These are phyloP conservation scores for Glarea lozoyensis DNA, from an alignment of 495 filamentous ascomycete genomes.

Conservation along the genomic window DNA sequence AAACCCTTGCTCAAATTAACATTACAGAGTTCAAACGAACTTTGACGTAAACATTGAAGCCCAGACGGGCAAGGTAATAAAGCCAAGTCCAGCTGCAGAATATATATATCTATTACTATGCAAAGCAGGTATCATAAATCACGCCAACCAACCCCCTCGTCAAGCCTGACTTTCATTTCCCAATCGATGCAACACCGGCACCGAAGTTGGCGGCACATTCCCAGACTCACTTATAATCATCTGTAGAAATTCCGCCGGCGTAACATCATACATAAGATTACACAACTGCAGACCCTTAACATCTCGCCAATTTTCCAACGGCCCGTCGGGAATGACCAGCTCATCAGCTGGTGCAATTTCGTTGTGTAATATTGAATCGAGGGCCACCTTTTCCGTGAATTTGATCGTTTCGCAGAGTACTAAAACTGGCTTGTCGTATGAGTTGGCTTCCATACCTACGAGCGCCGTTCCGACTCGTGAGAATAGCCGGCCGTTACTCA, in stretches of 20 bases:
- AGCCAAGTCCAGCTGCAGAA: too few relatives aligned
- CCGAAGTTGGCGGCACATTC: constrained; percentile 75
- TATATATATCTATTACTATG: too few relatives aligned
- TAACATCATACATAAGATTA: constrained; percentile 89
- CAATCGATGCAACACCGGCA: constrained; percentile 51
- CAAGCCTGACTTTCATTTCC: constrained; percentile 26
- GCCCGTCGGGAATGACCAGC: constrained; percentile 31
- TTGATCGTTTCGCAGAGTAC: constrained; percentile 94
- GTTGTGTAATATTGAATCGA: constrained; percentile 88
- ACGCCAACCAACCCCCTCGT: too few relatives aligned
- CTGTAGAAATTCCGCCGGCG: constrained; percentile 78
- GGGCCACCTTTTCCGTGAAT: constrained; percentile 82
- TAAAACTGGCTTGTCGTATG: constrained; percentile 67
- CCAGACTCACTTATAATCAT: constrained; percentile 91
- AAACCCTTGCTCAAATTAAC: too few relatives aligned
- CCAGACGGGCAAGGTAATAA: too few relatives aligned
- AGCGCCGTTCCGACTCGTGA: constrained; percentile 80
- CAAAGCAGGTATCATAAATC: too few relatives aligned
- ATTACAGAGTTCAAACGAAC: too few relatives aligned
- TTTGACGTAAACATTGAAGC: too few relatives aligned
- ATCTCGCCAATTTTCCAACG: constrained; percentile 49
- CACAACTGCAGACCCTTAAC: constrained; percentile 59
- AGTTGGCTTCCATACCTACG: constrained; percentile 78
- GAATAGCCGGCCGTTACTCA: constrained; percentile 81
- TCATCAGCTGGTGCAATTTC: constrained; percentile 71